These are phyloP conservation scores for Lagenaria siceraria DNA, from an alignment of 306 rosid species.

Conservation along the genomic window DNA sequence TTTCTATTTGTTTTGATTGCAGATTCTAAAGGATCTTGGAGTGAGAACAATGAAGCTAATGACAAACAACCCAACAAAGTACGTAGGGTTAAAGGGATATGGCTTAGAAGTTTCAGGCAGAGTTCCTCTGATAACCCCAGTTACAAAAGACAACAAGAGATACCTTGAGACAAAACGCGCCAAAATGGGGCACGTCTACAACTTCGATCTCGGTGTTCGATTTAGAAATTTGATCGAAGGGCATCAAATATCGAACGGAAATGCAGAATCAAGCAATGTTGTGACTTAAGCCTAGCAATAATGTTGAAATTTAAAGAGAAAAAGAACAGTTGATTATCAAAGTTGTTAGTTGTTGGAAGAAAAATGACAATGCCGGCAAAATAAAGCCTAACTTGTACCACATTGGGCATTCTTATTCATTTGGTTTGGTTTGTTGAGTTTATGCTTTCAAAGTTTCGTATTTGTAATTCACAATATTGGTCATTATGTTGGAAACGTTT, in stretches of 20 bases:
- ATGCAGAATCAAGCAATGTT: neutral
- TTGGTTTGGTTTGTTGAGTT: neutral
- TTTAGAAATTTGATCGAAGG: constrained; percentile 21
- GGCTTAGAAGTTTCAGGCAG: constrained; percentile 66
- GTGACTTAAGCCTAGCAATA: neutral
- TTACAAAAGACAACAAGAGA: constrained; percentile 62
- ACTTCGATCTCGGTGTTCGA: constrained; percentile 20
- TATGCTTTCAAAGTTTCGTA: neutral
- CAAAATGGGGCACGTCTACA: constrained; percentile 70
- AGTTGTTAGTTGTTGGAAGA: too few relatives aligned
- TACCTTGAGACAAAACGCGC: constrained; percentile 64
- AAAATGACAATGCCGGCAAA: neutral
- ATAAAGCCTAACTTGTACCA: neutral
- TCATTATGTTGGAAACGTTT: too few relatives aligned
- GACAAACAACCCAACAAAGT: constrained; percentile 88
- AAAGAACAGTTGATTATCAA: neutral
- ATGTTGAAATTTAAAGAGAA: neutral
- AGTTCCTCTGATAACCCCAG: constrained; percentile 55
- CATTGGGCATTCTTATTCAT: neutral
- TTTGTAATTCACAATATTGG: neutral
- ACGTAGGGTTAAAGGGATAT: constrained; percentile 68
- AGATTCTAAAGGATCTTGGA: constrained; percentile 69
- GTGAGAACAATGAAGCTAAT: constrained; percentile 76
- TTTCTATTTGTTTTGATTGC: constrained; percentile 8
- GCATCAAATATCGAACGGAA: constrained; percentile 13